Evolutionary conservation across 2,329 filamentous ascomycete species (phyloP).

Genomic region (Ceratocystis smalleyi): DNA sequence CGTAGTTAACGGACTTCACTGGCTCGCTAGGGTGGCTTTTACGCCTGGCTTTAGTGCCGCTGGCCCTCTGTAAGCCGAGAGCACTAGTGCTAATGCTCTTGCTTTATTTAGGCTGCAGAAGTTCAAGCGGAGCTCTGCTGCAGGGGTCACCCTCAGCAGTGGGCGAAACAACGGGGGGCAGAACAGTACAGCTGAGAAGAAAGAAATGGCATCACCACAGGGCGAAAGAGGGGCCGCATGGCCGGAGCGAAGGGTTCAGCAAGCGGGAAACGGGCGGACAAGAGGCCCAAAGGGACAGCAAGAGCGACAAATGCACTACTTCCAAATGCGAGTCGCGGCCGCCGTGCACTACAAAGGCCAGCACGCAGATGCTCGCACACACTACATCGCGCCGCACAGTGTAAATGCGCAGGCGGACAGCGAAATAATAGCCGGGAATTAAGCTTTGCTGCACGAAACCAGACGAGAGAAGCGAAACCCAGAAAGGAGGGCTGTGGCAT

Average conservation of each 20-base stretch:
- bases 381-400: no score
- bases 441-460: no score
- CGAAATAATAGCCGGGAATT: no score
- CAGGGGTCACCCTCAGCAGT: neutral
- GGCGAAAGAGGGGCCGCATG: neutral
- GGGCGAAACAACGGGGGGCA: neutral
- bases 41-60: neutral
- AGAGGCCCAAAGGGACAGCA: neutral
- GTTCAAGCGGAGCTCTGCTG: neutral
- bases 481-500: no score
- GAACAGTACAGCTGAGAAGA: neutral
- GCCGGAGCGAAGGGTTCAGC: neutral
- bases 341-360: no score
- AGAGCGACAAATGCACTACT: neutral
- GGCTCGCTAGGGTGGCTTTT: neutral
- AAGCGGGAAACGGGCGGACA: neutral
- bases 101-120: neutral
- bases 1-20: no score
- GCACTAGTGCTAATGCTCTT: neutral
- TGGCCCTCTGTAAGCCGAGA: neutral
- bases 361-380: no score
- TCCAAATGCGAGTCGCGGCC: no score
- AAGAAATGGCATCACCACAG: neutral
- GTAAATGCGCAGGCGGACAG: no score
- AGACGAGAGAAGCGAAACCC: no score